A percentile compares a stretch with the other conserved stretches of the same genome.
These are phyloP conservation scores for Fraxinus anomala DNA, from an alignment of 257 asterid genomes.

Conservation along the genomic window DNA sequence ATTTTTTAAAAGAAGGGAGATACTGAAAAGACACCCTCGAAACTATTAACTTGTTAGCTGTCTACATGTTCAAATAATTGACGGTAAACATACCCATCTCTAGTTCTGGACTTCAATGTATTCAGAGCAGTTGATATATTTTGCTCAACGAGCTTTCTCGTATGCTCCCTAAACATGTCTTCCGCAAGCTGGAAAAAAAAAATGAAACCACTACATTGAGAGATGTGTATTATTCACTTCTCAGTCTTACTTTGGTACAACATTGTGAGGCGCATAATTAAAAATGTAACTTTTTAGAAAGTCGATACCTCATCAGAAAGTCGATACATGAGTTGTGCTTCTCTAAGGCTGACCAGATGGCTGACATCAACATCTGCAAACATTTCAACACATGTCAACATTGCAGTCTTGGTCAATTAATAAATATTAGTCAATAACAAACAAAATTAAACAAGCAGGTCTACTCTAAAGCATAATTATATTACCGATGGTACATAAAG, in stretches of 20 bases:
- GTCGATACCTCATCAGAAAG: conserved; percentile 77
- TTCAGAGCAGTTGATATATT: conserved; percentile 68
- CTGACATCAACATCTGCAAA: conserved; percentile 66
- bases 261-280: conserved; percentile 6
- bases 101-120: conserved; percentile 75
- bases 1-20: conserved; percentile 2
- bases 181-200: conserved; percentile 69
- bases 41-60: conserved; percentile 16
- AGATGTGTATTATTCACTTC: conserved; percentile 15
- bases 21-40: neutral
- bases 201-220: conserved; percentile 18
- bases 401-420: conserved; percentile 20
- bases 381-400: conserved; percentile 29
- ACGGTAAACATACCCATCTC: conserved; percentile 49
- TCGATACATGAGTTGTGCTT: conserved; percentile 77
- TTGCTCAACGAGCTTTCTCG: conserved; percentile 82
- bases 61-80: conserved; percentile 21
- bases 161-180: conserved; percentile 86
- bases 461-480: neutral
- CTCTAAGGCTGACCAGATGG: conserved; percentile 80
- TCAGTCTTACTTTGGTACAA: conserved; percentile 2
- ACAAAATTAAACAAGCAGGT: neutral
- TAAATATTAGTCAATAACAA: conserved; percentile 17
- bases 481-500: neutral
- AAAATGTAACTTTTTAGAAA: neutral